Base-by-base conservation (phyloP, 2,329 filamentous ascomycete genomes). In the Fusarium ramigenum region DNA sequence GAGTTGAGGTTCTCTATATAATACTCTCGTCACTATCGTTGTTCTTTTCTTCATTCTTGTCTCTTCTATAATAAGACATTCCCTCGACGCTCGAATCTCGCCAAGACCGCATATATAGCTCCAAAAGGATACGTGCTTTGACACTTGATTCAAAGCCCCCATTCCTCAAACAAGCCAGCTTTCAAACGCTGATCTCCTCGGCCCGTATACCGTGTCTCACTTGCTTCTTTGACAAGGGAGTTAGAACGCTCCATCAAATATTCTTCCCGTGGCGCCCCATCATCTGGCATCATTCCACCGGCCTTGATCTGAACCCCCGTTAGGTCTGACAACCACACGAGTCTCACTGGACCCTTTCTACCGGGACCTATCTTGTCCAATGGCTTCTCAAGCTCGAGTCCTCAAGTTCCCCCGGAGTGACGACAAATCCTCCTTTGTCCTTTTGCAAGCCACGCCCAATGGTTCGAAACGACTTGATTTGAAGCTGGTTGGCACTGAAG, bases 401-500 rank as follows among this genome's bases (percentile, higher is more conserved):
- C 82, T 93, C 60, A 88, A 89, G 69, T 84, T 94, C 72, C 84
- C 87, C 66, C 86, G 90, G 74, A 87, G 87, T 46, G 87, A 88
- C 64, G 82, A 83, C 63, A 83, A 86, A 50, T 83, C 84, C 52
- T 81, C 84, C 21, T 90, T 87, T 72, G 86, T 93, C 36, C 85
- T 95, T 28, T 78, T 93, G 23, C 87, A 93, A 75, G 87, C 91
- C 63, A 84, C 84, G 5, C 82, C 87, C 28, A 86, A 81, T 62
- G 84, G 83, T 42, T 82, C 84, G 40, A 85, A 85, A 64, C 85
- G 87, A 3, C 83, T 94, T 36, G 91, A 94, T 80, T 80, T 93
- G 52, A 90, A 90, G 78, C 81, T 95, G 36, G 85, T 92, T 39
- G 92, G 88, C 39, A 94, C 92, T 36, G 92, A 95, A 76, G 89